Conservation (phyloP, 2,329 filamentous ascomycete species). For the Lecanosticta acicola region DNA sequence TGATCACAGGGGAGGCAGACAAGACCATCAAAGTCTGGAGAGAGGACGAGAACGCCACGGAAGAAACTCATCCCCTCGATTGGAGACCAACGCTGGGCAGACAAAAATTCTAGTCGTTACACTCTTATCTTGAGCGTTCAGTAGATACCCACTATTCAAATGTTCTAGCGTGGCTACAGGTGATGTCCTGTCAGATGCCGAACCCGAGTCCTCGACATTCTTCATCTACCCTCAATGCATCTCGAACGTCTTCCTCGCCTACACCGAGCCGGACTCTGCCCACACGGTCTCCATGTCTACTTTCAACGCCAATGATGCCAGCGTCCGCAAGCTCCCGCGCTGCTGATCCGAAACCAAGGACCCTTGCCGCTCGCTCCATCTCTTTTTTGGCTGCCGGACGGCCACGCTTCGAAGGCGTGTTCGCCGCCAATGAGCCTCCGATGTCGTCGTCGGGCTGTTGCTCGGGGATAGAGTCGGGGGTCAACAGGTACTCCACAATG, state of each 20-base stretch:
- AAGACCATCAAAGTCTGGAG: constrained; percentile 98
- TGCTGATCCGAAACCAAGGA: constrained; percentile 61
- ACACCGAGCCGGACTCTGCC: constrained; percentile 82
- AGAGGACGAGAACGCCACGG: constrained; percentile 82
- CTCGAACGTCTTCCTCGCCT: constrained; percentile 82
- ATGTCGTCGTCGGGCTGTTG: constrained; percentile 17
- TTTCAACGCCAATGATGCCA: constrained; percentile 80
- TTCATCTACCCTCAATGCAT: constrained; percentile 80
- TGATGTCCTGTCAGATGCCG: too few relatives aligned
- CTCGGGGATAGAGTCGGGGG: constrained; percentile 32
- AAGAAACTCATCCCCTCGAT: constrained; percentile 82
- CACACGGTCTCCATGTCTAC: constrained; percentile 69
- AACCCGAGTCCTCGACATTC: constrained; percentile 78
- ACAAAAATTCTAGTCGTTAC: constrained; percentile 54
- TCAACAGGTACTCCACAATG: constrained; percentile 57
- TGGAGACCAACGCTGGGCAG: constrained; percentile 80
- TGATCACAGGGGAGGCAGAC: constrained; percentile 93
- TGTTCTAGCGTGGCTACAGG: not conserved
- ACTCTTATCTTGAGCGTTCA: not conserved
- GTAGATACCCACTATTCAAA: constrained; percentile 4
- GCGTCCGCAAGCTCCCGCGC: constrained; percentile 80
- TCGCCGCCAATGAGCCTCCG: constrained; percentile 25
- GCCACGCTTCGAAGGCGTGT: constrained; percentile 30
- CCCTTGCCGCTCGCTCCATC: constrained; percentile 39
- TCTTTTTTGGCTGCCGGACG: constrained; percentile 30